phyloP scores from a whole-genome alignment of 306 rosid species.

The Citrullus colocynthis region DNA sequence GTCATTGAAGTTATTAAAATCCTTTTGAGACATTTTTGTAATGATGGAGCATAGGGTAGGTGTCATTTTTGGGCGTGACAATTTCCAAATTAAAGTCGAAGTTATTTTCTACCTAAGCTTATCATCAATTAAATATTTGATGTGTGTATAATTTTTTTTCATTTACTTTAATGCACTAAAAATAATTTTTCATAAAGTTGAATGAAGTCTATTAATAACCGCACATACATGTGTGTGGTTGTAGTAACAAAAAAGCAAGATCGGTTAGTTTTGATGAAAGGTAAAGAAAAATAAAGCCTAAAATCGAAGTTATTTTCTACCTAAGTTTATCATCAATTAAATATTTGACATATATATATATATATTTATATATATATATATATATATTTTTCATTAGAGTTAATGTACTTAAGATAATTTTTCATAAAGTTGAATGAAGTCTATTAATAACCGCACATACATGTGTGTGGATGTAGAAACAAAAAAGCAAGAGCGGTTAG shows the following conservation, averaged over 20 bases:
- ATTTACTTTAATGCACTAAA: neutral
- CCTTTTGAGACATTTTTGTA: neutral
- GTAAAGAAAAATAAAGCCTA: neutral
- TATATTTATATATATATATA: too few species aligned
- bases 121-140: neutral
- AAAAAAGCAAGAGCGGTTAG: neutral
- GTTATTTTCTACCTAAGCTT: neutral
- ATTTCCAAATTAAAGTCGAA: neutral
- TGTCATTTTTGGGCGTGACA: neutral
- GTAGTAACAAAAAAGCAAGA: neutral
- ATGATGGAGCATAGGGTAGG: neutral
- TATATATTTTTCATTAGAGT: neutral
- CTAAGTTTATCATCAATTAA: neutral
- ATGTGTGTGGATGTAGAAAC: neutral
- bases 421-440: neutral
- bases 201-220: neutral
- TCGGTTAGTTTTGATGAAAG: neutral
- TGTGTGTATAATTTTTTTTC: neutral
- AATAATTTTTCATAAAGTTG: neutral
- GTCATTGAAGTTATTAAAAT: neutral
- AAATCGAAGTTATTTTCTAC: neutral
- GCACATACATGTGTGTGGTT: neutral
- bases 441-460: neutral
- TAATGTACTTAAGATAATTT: neutral
- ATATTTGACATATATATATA: too few species aligned